Conservation (phyloP, 257 asterid genomes). For the Fraxinus americana region DNA sequence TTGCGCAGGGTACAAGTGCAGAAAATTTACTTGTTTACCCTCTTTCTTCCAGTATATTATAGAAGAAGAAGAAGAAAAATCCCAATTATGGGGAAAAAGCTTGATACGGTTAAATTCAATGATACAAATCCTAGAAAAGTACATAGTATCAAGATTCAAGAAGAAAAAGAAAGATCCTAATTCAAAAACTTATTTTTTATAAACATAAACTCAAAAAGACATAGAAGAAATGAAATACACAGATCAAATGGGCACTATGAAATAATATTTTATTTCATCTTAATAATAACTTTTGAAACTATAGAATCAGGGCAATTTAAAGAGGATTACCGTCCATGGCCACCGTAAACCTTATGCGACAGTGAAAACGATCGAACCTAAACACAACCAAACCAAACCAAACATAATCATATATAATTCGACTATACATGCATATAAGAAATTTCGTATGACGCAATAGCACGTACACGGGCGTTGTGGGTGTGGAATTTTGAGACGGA, state of each 20-base stretch:
- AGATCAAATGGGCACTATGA: neutral
- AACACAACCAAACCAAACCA: conserved; percentile 16
- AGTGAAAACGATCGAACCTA: conserved; percentile 33
- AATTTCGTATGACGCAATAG: neutral
- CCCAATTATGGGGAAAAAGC: neutral
- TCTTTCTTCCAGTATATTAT: neutral
- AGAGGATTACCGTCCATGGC: conserved; percentile 40
- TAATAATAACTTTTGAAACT: neutral
- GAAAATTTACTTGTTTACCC: conserved; percentile 3
- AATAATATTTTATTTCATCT: neutral
- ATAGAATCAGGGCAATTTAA: neutral
- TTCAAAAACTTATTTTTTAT: neutral
- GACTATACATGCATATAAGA: neutral
- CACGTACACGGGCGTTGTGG: neutral
- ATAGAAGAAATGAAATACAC: neutral
- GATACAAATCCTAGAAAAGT: neutral
- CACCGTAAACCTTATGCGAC: conserved; percentile 19
- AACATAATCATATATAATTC: conserved; percentile 23
- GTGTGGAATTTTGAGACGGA: conserved; percentile 27
- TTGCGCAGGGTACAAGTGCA: neutral
- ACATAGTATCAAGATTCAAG: neutral
- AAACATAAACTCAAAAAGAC: neutral
- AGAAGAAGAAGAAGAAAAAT: neutral
- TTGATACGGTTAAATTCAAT: neutral
- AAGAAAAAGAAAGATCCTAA: neutral